Percentiles rank a stretch among this genome's conserved stretches.
Evolutionary conservation across 2,329 filamentous ascomycete species (phyloP).

Genomic region (Diplodia intermedia): DNA sequence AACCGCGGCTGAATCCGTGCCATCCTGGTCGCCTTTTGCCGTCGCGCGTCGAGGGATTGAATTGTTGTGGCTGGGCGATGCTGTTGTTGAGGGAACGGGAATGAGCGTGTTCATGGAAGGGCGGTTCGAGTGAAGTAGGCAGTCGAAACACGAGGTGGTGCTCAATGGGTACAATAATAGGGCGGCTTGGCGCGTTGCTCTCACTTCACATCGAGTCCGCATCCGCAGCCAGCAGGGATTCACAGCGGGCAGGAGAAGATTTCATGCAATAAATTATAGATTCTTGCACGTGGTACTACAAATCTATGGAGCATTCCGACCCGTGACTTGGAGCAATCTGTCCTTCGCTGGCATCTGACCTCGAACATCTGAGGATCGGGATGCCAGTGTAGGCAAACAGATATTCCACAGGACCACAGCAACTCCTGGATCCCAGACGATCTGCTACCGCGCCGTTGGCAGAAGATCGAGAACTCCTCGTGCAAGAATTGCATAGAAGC

Average conservation of each 20-base stretch:
- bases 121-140: not conserved
- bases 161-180: not conserved
- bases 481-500: not conserved
- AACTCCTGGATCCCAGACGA: not conserved
- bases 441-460: not conserved
- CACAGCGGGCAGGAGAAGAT: not conserved
- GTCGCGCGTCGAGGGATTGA: not conserved
- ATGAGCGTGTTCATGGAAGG: not conserved
- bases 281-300: not conserved
- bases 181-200: not conserved
- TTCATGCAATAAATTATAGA: not conserved
- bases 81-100: not conserved
- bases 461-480: not conserved
- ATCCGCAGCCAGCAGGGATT: too few relatives aligned
- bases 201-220: not conserved
- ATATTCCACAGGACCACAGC: not conserved
- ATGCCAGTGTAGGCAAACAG: not conserved
- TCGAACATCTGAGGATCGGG: not conserved
- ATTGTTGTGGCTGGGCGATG: not conserved
- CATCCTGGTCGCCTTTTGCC: slow-evolving; percentile 8
- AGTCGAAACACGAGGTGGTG: not conserved
- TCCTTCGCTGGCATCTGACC: not conserved
- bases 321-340: not conserved
- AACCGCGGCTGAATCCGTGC: slow-evolving; percentile 23
- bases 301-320: not conserved